Evolutionary conservation across 2,329 filamentous ascomycete genomes (phyloP).

Genomic region (Aspergillus fischeri): DNA sequence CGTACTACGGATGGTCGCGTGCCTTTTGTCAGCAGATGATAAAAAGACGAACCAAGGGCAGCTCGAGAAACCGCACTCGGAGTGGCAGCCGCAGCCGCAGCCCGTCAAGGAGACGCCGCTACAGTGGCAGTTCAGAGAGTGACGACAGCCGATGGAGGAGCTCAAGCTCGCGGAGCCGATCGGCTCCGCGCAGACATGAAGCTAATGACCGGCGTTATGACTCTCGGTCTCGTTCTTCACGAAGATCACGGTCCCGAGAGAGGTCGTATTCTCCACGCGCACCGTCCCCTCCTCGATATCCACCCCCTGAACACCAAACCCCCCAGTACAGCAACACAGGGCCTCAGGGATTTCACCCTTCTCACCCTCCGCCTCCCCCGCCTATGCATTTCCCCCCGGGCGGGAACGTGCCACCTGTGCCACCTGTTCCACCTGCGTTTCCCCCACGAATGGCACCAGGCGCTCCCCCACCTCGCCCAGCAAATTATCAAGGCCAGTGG

Average conservation of each 20-base stretch:
- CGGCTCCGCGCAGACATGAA: constrained; percentile 20
- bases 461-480: constrained; percentile 13
- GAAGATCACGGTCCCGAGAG: constrained; percentile 25
- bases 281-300: constrained; percentile 16
- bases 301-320: constrained; percentile 1
- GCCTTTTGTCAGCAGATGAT: constrained; percentile 80
- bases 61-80: constrained; percentile 32
- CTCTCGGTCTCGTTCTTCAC: constrained; percentile 25
- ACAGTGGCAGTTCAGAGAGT: constrained; percentile 35
- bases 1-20: constrained; percentile 85
- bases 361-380: constrained; percentile 17
- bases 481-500: constrained; percentile 19
- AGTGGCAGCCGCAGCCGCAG: constrained; percentile 45
- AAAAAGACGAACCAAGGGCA: constrained; percentile 29
- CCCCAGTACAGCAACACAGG: constrained; percentile 3
- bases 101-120: constrained; percentile 40
- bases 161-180: constrained; percentile 27
- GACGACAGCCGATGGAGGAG: constrained; percentile 26
- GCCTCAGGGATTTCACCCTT: constrained; percentile 14
- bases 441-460: background rate
- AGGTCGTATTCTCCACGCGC: constrained; percentile 32
- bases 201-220: constrained; percentile 13
- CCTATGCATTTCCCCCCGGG: constrained; percentile 2
- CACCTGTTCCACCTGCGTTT: background rate
- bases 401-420: background rate